Evolutionary conservation across 805 yeast genomes (phyloP).

Genomic region (Nakazawaea pomicola): DNA sequence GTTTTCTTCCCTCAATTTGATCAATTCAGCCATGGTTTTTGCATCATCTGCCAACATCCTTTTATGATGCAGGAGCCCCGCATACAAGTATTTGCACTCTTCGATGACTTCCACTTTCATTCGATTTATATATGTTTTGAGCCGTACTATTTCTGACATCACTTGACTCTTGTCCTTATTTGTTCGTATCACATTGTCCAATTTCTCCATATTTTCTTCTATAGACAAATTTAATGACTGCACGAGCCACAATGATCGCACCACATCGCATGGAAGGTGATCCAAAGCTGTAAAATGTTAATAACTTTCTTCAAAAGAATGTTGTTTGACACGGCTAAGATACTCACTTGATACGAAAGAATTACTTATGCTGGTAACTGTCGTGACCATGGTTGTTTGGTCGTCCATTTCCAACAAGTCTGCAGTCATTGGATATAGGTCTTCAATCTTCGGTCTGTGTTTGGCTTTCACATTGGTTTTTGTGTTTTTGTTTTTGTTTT

Average conservation of each 20-base stretch:
- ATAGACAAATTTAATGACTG: slow-evolving; percentile 26
- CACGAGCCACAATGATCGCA: slow-evolving; percentile 30
- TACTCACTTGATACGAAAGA: slow-evolving; percentile 27
- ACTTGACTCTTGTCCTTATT: slow-evolving; percentile 4
- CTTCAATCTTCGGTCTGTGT: not conserved
- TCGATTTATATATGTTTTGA: slow-evolving; percentile 11
- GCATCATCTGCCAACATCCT: slow-evolving; percentile 21
- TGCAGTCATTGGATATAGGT: too few relatives aligned
- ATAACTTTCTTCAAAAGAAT: too few relatives aligned
- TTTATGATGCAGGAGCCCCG: slow-evolving; percentile 19
- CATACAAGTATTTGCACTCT: slow-evolving; percentile 21
- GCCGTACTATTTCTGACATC: slow-evolving; percentile 12
- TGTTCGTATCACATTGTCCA: slow-evolving; percentile 6
- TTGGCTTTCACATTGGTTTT: too few relatives aligned
- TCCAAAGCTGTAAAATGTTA: slow-evolving; percentile 20
- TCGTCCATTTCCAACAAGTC: too few relatives aligned
- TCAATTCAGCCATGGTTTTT: slow-evolving; percentile 18
- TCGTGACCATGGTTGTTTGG: slow-evolving; percentile 17
- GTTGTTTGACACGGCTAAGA: too few relatives aligned
- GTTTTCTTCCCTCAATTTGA: slow-evolving; percentile 12
- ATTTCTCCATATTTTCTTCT: slow-evolving; percentile 15
- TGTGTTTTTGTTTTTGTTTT: too few relatives aligned
- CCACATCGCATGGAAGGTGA: slow-evolving; percentile 34
- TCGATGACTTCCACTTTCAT: slow-evolving; percentile 17
- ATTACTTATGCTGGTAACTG: slow-evolving; percentile 26